Base-by-base conservation (phyloP, 257 asterid genomes). In the Capsicum chinense region DNA sequence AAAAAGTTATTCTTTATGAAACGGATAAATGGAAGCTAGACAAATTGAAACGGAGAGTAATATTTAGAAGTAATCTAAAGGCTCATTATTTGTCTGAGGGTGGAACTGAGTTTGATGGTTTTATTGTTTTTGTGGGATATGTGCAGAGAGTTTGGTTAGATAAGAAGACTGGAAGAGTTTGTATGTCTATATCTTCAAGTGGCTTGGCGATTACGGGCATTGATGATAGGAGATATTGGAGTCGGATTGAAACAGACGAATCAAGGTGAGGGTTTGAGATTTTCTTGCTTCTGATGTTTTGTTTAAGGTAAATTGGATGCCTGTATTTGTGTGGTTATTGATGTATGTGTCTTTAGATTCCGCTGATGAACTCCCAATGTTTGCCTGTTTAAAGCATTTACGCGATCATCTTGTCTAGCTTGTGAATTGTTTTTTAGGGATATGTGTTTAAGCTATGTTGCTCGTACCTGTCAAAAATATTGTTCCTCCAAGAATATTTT, bases 171-270 rank as follows among this genome's bases (percentile, higher is more conserved):
- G 98, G 94, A 39, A 91, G 90, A 83, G 86, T 92, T 79, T 95
- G 98, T 85, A 86, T 95, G 92, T 89, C 91, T 17, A 84, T 95
- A 52, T 86, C 98, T 35, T 93, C 98, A 19, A 88, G 87, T 78
- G 98, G 96, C 59, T 87, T 95, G 89, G 85, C 88, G 0, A 95
- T 95, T 47, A 95, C 98, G 2, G 99, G 99, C 74, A 94, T 95
- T 39, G 98, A 92, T 81, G 99, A 95, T 79, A 73, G 99, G 88
- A 89, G 99, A 90, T 95, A 95, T 71, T 95, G 99, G 99, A 92
- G 86, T 87, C 92, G 97, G 54, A 89, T 95, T 83, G 91, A 88
- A 21, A 93, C 98, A 1, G 97, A 95, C 67, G 99, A 95, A 88
- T 95, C 99, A 13, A 91, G 97, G 99, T 95, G 89, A 89, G 97